phyloP scores from a whole-genome alignment of 73 alveolate genomes.

The Blepharisma japonicum region DNA sequence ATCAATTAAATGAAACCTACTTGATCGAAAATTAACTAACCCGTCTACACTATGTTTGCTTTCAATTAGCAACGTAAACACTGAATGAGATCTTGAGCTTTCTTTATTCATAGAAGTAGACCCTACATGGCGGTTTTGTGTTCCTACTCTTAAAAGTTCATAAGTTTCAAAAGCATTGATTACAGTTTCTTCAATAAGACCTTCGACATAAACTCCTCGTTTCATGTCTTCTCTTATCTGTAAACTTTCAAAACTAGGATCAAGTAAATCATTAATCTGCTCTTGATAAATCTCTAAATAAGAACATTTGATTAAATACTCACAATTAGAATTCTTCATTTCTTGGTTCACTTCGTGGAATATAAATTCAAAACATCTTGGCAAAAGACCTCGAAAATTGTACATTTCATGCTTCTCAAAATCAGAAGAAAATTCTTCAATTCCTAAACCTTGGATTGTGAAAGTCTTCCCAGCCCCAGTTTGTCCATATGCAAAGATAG shows the following conservation, averaged over 20 bases:
- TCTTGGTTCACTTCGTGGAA: slow-evolving; percentile 45
- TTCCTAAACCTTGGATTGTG: slow-evolving; percentile 86
- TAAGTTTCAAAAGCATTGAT: slow-evolving; percentile 55
- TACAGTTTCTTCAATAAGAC: slow-evolving; percentile 71
- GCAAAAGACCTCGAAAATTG: slow-evolving; percentile 64
- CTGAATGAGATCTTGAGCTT: slow-evolving; percentile 81
- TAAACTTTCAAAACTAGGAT: slow-evolving; percentile 46
- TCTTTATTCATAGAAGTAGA: slow-evolving; percentile 84
- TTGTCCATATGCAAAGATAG: slow-evolving; percentile 96
- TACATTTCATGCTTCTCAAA: slow-evolving; percentile 12
- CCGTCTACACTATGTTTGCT: slow-evolving; percentile 34
- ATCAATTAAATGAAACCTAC: slow-evolving; percentile 75
- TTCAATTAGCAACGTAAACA: slow-evolving; percentile 60
- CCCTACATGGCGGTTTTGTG: slow-evolving; percentile 79
- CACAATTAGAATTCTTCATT: slow-evolving; percentile 31
- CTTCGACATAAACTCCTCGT: slow-evolving; percentile 78
- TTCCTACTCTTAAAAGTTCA: slow-evolving; percentile 69
- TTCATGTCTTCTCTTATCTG: slow-evolving; percentile 69
- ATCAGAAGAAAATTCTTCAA: slow-evolving; percentile 6
- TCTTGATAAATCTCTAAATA: slow-evolving; percentile 75
- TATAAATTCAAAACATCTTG: slow-evolving; percentile 67
- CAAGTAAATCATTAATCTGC: slow-evolving; percentile 74
- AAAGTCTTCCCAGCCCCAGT: slow-evolving; percentile 98
- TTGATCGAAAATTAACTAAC: slow-evolving; percentile 26
- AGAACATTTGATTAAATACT: slow-evolving; percentile 54